Evolutionary conservation across 2,329 filamentous ascomycete species (phyloP), one percentile per base, ranked within the genome.

Genomic region (Colletotrichum gloeosporioides): DNA sequence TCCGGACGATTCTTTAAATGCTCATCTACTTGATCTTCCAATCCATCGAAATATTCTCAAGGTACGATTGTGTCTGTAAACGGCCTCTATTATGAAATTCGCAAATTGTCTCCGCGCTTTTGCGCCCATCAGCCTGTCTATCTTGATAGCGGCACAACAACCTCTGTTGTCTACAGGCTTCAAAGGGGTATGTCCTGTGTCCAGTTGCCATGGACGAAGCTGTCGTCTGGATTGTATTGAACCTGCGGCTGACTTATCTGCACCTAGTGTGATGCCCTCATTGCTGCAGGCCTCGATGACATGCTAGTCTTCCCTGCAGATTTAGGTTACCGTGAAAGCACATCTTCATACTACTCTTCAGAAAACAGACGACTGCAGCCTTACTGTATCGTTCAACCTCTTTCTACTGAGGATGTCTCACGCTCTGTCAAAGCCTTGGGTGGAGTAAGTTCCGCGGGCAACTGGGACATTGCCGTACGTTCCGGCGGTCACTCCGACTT

Each of bases 401-500:
- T 66, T 29, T 76, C 62, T 4, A 69, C 79, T 3, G 73, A 79
- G 27, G 77, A 82, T 25, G 79, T 81, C 0, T 77, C 80, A 18
- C 25, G 32, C 7, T 39, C 77, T 13, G 71, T 80, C 15, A 78
- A 68, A 13, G 75, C 76, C 12, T 70, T 80, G 25, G 57, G 39
- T n/a, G 18, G 59, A 2, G 27, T 73, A 0, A 53, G 63, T 9
- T 29, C 39, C n/a, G 25, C 63, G 2, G 73, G 68, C 8, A 64
- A 67, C 16, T 79, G 78, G 63, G 36, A 78, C n/a, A 76, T 80
- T 31, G 86, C 87, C 8, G 82, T 86, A 57, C 83, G 85, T 36
- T 84, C 85, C 72, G 88, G 87, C 27, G 88, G 88, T 1, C 88
- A 89, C 79, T 84, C 84, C n/a, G 83, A 85, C n/a, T 86, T 86